A percentile compares a stretch with the other conserved stretches of the same genome.
Evolutionary conservation across 306 rosid genomes (phyloP).

Genomic region (Lagenaria siceraria): DNA sequence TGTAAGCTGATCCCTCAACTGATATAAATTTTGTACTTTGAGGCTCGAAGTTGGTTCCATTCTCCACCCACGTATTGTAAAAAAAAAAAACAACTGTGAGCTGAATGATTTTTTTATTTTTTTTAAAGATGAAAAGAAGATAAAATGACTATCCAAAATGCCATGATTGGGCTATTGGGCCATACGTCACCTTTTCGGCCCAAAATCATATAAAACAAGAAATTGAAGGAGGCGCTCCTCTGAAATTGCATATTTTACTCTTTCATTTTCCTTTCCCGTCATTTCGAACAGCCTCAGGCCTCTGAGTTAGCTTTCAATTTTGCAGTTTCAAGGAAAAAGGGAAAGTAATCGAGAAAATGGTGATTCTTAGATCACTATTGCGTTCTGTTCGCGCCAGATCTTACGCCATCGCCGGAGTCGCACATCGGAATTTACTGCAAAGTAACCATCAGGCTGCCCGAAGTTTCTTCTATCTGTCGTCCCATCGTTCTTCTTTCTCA

Average conservation of each 20-base stretch:
- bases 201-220: background rate
- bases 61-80: too few relatives aligned
- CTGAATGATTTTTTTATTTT: too few relatives aligned
- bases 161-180: background rate
- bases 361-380: constrained; percentile 42
- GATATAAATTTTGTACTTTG: too few relatives aligned
- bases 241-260: background rate
- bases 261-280: background rate
- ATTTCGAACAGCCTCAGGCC: background rate
- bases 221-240: background rate
- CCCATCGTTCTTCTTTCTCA: constrained; percentile 11
- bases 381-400: constrained; percentile 62
- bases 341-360: constrained; percentile 40
- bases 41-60: too few relatives aligned
- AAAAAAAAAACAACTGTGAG: too few relatives aligned
- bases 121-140: too few relatives aligned
- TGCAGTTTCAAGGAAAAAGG: background rate
- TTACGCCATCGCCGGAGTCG: constrained; percentile 16
- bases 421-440: constrained; percentile 5
- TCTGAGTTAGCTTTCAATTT: background rate
- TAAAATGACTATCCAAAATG: background rate
- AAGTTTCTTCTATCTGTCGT: constrained; percentile 18
- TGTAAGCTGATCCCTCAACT: too few relatives aligned
- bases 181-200: background rate
- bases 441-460: constrained; percentile 14